Evolutionary conservation across 2,329 filamentous ascomycete genomes (phyloP).

Genomic region (Fusarium anguioides): DNA sequence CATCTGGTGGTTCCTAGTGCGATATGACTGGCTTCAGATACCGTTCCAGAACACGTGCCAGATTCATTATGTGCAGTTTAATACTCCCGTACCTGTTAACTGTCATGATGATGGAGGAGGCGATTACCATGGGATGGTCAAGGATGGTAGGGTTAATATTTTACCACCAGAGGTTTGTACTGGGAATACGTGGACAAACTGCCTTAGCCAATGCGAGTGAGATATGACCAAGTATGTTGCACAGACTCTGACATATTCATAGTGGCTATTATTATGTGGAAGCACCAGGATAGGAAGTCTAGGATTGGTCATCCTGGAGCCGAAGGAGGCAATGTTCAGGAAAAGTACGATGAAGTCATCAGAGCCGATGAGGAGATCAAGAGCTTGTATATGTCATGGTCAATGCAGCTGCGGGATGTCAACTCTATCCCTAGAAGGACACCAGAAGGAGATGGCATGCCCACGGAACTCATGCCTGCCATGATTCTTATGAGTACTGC

Average conservation of each 20-base stretch:
- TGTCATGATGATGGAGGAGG: not conserved
- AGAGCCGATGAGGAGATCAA: not conserved
- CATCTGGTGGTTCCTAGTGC: conserved; percentile 9
- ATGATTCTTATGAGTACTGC: conserved; percentile 12
- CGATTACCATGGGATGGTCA: too few relatives aligned
- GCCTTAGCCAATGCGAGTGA: not conserved
- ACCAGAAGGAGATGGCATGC: not conserved
- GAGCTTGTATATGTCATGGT: not conserved
- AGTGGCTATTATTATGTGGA: conserved; percentile 1
- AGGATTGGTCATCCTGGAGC: fast-evolving
- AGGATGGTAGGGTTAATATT: fast-evolving
- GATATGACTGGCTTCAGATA: conserved; percentile 13
- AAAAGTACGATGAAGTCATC: not conserved
- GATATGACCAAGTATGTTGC: too few relatives aligned
- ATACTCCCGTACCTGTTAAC: not conserved
- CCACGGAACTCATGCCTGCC: not conserved
- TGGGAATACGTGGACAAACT: not conserved
- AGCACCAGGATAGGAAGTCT: not conserved
- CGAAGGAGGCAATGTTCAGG: not conserved
- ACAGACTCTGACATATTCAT: not conserved
- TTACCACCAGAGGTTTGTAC: not conserved
- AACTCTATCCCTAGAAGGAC: not conserved
- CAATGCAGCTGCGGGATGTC: not conserved
- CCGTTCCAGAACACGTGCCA: conserved; percentile 9
- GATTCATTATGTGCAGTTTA: not conserved